Base-by-base conservation (phyloP, 2,329 filamentous ascomycete genomes). In the Graphilbum fragrans region DNA sequence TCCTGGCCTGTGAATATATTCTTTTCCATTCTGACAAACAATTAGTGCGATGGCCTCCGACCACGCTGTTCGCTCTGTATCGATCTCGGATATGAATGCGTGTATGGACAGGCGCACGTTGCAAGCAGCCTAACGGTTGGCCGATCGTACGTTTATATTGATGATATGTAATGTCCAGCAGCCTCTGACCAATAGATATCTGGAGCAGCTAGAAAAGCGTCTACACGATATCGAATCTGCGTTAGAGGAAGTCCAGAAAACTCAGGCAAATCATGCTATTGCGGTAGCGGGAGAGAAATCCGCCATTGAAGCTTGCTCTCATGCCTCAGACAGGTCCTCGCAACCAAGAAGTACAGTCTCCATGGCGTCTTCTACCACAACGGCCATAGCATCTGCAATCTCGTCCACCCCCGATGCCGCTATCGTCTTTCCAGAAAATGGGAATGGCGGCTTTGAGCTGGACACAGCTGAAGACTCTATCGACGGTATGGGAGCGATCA, bases 401-500 rank as follows among this genome's bases (percentile, higher is more conserved):
- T n/a, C n/a, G n/a, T n/a, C n/a, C n/a, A n/a, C n/a, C n/a, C n/a
- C n/a, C n/a, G n/a, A n/a, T n/a, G n/a, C n/a, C n/a, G n/a, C n/a
- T n/a, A n/a, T n/a, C n/a, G n/a, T n/a, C n/a, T n/a, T n/a, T n/a
- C n/a, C n/a, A n/a, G 21, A 9, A 19, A 35, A 17, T 6, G 14
- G 21, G 16, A 19, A 35, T 27, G 21, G 19, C 17, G 35, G 17
- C 19, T 14, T n/a, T 17, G 36, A 38, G 23, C 22, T 27, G 7
- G 42, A 38, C 20, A 35, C 36, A 20, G 12, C 41, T 20, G 42
- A 44, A 5, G 43, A 48, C 37, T 39, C 47, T 2, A 50, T 45
- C 2, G 52, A 54, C 41, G 50, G 51, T 5, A 47, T 54, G 18
- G 50, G 50, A 5, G 41, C 51, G 8, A 48, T 52, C 20, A 42